These are phyloP conservation scores for Fusarium sororula DNA, from an alignment of 2,329 filamentous ascomycete genomes.

Conservation along the genomic window DNA sequence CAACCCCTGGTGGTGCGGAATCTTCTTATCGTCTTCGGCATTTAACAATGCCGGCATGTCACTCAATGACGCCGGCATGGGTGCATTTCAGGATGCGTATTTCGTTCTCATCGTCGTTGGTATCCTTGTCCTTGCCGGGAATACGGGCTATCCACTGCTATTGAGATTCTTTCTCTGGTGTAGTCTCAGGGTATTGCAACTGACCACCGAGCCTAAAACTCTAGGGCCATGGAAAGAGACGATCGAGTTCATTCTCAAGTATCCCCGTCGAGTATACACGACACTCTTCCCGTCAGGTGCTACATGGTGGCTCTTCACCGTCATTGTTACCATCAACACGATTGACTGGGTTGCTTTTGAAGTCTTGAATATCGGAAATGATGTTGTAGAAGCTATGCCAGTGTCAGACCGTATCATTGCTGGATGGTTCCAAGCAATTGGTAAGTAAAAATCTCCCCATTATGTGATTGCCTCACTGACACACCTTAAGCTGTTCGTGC, in stretches of 20 bases:
- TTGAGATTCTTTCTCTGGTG: constrained; percentile 68
- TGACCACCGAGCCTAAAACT: constrained; percentile 49
- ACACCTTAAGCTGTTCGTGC: constrained; percentile 63
- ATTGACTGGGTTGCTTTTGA: constrained; percentile 74
- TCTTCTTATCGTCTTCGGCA: constrained; percentile 73
- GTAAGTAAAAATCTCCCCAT: constrained; percentile 45
- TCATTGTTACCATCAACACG: constrained; percentile 67
- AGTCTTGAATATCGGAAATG: constrained; percentile 70
- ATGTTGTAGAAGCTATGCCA: constrained; percentile 61
- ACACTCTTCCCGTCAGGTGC: constrained; percentile 70
- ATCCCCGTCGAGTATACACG: constrained; percentile 68
- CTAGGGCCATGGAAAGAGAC: constrained; percentile 58
- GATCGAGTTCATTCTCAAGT: constrained; percentile 62
- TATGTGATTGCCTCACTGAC: constrained; percentile 6
- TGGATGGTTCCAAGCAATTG: constrained; percentile 71
- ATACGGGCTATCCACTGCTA: constrained; percentile 72
- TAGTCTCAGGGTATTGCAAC: constrained; percentile 53
- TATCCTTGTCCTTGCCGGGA: constrained; percentile 69
- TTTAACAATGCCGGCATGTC: constrained; percentile 80
- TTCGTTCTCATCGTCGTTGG: constrained; percentile 64
- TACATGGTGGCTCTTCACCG: constrained; percentile 73
- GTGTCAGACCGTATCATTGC: constrained; percentile 65
- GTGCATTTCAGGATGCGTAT: constrained; percentile 64
- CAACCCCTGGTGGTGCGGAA: constrained; percentile 74
- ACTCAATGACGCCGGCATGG: constrained; percentile 72